These are phyloP conservation scores for Ambrosiella beaveri DNA, from an alignment of 2,329 filamentous ascomycete genomes.

Conservation along the genomic window DNA sequence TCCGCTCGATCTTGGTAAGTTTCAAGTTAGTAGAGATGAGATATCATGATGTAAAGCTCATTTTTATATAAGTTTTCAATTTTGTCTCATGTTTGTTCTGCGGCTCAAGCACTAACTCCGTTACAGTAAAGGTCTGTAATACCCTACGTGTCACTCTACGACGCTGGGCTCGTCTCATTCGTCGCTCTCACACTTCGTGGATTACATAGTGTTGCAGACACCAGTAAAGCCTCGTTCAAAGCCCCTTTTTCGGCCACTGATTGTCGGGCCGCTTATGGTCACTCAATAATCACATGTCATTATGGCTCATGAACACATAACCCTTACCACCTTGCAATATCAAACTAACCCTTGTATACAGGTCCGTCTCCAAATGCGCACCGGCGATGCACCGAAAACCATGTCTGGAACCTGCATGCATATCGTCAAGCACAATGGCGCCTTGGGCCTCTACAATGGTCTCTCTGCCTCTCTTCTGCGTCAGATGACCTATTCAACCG, in stretches of 20 bases:
- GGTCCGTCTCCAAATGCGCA: conserved; percentile 79
- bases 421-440: conserved; percentile 57
- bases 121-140: conserved; percentile 33
- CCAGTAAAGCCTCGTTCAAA: conserved; percentile 8
- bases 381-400: conserved; percentile 53
- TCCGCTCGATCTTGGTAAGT: conserved; percentile 75
- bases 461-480: conserved; percentile 84
- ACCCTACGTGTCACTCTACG: neutral
- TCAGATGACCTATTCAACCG: conserved; percentile 90
- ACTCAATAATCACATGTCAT: conserved; percentile 4
- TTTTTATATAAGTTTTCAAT: neutral
- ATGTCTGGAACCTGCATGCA: conserved; percentile 78
- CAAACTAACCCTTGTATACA: conserved; percentile 20
- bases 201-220: neutral
- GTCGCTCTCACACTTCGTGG: neutral
- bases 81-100: neutral
- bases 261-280: neutral
- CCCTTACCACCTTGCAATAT: neutral
- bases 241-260: neutral
- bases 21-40: neutral
- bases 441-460: conserved; percentile 74
- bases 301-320: neutral
- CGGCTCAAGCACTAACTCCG: conserved; percentile 15
- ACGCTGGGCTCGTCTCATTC: neutral
- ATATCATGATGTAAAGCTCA: neutral